These are phyloP conservation scores for Ricinus communis DNA, from an alignment of 345 rosid genomes.

Conservation along the genomic window DNA sequence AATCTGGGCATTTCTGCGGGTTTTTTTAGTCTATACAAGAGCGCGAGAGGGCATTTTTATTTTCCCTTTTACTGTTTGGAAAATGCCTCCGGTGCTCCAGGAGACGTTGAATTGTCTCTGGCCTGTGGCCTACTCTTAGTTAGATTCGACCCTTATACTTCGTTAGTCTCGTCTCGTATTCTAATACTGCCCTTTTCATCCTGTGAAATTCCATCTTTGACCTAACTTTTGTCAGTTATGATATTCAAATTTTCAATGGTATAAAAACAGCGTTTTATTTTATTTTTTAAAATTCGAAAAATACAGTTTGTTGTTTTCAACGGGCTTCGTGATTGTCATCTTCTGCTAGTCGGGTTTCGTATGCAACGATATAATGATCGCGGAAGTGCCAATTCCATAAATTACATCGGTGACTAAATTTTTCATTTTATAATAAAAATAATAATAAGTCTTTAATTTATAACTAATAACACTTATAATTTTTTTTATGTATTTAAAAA, in stretches of 20 bases:
- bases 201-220: neutral
- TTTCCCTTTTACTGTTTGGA: conserved; percentile 1
- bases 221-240: conserved; percentile 2
- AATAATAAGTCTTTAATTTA: too few relatives aligned
- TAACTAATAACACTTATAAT: too few relatives aligned
- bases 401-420: too few relatives aligned
- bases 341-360: neutral
- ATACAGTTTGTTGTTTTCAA: neutral
- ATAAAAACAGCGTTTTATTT: too few relatives aligned
- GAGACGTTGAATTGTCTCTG: conserved; percentile 19
- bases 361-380: too few relatives aligned
- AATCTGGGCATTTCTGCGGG: conserved; percentile 27
- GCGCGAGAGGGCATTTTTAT: neutral
- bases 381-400: too few relatives aligned
- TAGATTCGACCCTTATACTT: neutral
- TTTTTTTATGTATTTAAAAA: too few relatives aligned
- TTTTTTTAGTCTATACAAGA: neutral
- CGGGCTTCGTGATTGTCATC: neutral
- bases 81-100: conserved; percentile 22
- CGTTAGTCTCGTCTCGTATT: neutral
- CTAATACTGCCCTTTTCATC: neutral
- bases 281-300: too few relatives aligned
- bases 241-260: neutral
- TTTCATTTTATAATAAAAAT: too few relatives aligned
- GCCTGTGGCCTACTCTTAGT: neutral